Conservation (phyloP, 2,329 filamentous ascomycete genomes). For the Leptographium lundbergii region DNA sequence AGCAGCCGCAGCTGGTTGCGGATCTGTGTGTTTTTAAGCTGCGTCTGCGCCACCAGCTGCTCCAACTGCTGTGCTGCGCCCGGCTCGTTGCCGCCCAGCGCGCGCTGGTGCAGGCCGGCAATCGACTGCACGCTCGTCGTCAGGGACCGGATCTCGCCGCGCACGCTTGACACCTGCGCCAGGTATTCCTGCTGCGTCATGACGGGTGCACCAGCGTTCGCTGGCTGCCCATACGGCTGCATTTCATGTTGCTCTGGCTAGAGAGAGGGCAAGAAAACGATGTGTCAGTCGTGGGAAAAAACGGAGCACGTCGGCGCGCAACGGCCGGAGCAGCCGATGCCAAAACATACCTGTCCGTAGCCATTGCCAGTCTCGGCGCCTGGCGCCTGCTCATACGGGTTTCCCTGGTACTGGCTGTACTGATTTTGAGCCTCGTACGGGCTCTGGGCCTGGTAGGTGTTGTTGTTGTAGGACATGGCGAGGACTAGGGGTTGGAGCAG, state of each 20-base stretch:
- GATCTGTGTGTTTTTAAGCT: constrained; percentile 61
- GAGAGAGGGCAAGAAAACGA: constrained; percentile 2
- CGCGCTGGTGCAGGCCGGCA: constrained; percentile 56
- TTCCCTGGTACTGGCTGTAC: background rate
- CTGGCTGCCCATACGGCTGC: constrained; percentile 23
- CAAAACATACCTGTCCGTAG: constrained; percentile 2
- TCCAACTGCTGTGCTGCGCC: constrained; percentile 46
- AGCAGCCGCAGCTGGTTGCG: constrained; percentile 68
- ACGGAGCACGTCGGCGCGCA: background rate
- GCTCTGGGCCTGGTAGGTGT: background rate
- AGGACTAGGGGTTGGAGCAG: background rate
- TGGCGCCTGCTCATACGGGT: constrained; percentile 1
- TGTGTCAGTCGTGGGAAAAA: background rate
- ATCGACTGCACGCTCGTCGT: constrained; percentile 56
- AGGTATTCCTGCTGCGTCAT: constrained; percentile 58
- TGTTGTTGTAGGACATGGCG: constrained; percentile 6
- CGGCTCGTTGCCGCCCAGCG: constrained; percentile 52
- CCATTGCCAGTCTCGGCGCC: background rate
- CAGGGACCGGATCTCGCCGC: constrained; percentile 54
- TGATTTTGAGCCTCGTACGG: background rate
- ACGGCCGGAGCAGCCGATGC: background rate
- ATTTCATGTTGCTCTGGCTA: constrained; percentile 38
- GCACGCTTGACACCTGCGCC: constrained; percentile 50
- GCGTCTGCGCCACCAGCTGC: constrained; percentile 54
- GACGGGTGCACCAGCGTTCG: constrained; percentile 16